These are phyloP conservation scores for Gloeophyllum trabeum DNA, from an alignment of 768 basidiomycete species.

Conservation along the genomic window DNA sequence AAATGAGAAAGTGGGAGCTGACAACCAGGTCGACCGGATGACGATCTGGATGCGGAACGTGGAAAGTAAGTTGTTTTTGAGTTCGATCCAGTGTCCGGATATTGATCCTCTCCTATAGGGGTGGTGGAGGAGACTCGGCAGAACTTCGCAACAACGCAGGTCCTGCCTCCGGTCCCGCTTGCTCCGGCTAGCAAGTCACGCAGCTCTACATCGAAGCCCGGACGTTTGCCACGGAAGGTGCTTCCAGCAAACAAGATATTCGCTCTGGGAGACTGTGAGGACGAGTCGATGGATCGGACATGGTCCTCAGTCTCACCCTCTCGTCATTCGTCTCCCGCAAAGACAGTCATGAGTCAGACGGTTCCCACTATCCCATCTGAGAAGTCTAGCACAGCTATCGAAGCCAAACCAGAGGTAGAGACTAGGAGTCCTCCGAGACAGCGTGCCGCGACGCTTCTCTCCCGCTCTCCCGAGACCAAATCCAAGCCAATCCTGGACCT, in stretches of 20 bases:
- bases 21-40: constrained; percentile 55
- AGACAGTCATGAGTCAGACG: constrained; percentile 6
- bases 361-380: constrained; percentile 15
- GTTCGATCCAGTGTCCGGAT: neutral
- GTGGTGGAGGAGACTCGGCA: constrained; percentile 75
- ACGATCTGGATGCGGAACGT: constrained; percentile 75
- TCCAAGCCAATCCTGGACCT: constrained; percentile 17
- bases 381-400: constrained; percentile 7
- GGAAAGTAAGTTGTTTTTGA: constrained; percentile 47
- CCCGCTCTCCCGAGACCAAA: constrained; percentile 40
- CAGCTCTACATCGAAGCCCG: constrained; percentile 28
- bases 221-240: constrained; percentile 50
- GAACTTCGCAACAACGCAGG: constrained; percentile 42
- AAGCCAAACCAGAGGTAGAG: constrained; percentile 2
- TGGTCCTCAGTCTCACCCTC: constrained; percentile 1
- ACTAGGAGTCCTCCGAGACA: constrained; percentile 25
- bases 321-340: neutral
- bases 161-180: constrained; percentile 53
- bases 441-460: constrained; percentile 62
- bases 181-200: constrained; percentile 41
- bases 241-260: constrained; percentile 68
- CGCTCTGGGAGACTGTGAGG: constrained; percentile 28
- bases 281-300: constrained; percentile 12
- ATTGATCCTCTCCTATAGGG: constrained; percentile 28
- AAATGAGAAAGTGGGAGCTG: constrained; percentile 40